These are phyloP conservation scores for Eimeria acervulina DNA, from an alignment of 169 alveolate species.

Conservation along the genomic window DNA sequence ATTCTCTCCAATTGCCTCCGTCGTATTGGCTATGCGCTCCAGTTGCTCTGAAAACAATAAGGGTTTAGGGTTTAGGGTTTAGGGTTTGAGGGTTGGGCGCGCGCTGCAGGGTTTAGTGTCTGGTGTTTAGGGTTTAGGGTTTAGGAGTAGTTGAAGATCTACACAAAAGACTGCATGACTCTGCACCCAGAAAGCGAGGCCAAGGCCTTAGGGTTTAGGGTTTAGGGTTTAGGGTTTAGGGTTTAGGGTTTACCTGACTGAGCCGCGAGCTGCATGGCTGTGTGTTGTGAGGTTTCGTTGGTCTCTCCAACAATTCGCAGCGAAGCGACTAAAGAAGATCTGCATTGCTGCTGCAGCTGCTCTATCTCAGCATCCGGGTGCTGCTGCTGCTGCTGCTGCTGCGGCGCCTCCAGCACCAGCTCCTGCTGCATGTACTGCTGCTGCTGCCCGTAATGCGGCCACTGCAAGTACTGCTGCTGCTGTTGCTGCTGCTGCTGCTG, in stretches of 20 bases:
- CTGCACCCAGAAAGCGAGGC: no score
- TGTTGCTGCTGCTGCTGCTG: background rate
- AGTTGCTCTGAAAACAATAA: slow-evolving; percentile 71
- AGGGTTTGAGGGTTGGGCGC: no score
- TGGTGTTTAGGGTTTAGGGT: background rate
- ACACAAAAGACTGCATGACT: no score
- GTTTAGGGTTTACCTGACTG: slow-evolving; percentile 62
- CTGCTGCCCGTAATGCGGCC: background rate
- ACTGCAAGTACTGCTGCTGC: background rate
- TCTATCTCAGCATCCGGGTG: background rate
- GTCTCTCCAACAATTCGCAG: slow-evolving; percentile 46
- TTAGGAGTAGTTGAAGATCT: no score
- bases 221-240: background rate
- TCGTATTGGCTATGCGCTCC: slow-evolving; percentile 3
- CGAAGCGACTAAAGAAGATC: background rate
- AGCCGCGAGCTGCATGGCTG: slow-evolving; percentile 52
- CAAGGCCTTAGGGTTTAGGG: background rate
- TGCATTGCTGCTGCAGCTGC: slow-evolving; percentile 56
- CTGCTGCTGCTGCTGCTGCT: slow-evolving; percentile 43
- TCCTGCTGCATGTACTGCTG: slow-evolving; percentile 17
- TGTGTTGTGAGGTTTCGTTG: slow-evolving; percentile 10
- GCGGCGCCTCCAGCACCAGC: background rate
- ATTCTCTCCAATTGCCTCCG: slow-evolving; percentile 61
- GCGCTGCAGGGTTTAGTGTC: no score
- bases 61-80: background rate